Conservation (phyloP, 164 flowering plant genomes). For the Euptelea pleiosperma region DNA sequence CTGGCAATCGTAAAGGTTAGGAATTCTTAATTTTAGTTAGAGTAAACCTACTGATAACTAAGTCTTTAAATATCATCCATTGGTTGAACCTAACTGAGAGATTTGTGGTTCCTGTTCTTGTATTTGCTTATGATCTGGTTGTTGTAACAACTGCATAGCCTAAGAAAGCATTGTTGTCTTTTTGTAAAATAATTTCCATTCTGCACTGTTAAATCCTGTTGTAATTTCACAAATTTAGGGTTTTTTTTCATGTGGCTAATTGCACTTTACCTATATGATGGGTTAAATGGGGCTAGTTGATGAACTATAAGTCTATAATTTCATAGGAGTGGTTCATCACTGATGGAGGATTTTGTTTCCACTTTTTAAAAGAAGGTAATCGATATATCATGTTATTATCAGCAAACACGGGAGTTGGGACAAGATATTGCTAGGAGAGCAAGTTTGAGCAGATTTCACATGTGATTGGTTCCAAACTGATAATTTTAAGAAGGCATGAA, state of each 20-base stretch:
- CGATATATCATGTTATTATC: no score
- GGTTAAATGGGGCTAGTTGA: no score
- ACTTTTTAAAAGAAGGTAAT: no score
- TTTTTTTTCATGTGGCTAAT: neutral
- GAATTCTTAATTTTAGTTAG: neutral
- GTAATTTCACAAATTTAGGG: neutral
- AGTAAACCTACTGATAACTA: neutral
- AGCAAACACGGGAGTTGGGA: no score
- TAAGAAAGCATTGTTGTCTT: neutral
- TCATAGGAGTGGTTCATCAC: no score
- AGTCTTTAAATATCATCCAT: neutral
- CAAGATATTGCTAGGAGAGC: no score
- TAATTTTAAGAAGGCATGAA: no score
- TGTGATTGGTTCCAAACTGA: no score
- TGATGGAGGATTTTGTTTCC: no score
- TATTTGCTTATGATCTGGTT: neutral
- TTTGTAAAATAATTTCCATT: neutral
- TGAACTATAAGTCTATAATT: no score
- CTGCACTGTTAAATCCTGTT: neutral
- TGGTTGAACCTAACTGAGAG: neutral
- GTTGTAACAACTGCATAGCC: neutral
- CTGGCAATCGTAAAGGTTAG: conserved; percentile 89
- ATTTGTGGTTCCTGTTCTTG: neutral
- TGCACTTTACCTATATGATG: no score
- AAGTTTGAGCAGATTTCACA: no score